Base-by-base conservation (phyloP, 495 filamentous ascomycete species). In the Oleoguttula mirabilis region DNA sequence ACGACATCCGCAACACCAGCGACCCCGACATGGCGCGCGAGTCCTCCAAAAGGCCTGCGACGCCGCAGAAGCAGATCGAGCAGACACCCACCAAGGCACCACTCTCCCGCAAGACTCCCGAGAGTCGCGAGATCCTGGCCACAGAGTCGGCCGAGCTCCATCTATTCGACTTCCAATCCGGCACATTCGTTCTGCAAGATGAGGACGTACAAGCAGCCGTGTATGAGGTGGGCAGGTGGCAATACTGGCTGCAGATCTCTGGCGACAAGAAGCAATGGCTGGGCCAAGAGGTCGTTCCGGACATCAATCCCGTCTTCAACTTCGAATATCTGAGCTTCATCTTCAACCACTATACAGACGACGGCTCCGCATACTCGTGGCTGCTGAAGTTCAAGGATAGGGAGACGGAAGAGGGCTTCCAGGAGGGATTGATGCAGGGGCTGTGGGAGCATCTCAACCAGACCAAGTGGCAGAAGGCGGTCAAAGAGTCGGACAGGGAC, bases 251-350 rank as follows among this genome's bases (percentile, higher is more conserved):
- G 27, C 84, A 94, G 51, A 84, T 98, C 36, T 72, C 70, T 32
- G 82, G 84, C 48, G 61, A 67, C 19, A 77, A 87, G 14, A 77
- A 73, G 45, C 79, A 88, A 30, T 95, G 90, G 90, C 68, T 98
- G 6, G 88, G 87, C 17, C 84, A 92, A 51, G 72, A 76, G 15
- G 76, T 98, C 14, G 66, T 83, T 20, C 77, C 80, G 4, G 92
- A 96, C 51, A 82, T 96, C 56, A 98, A 98, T 55, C 92, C 90
- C 0, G 90, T 98, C 24, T 98, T 98, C 70, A 96, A 95, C 65
- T 96, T 94, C 48, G 90, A 96, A 62, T 95, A 84, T 50, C 68
- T 94, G 15, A 95, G 90, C 2, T 95, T 96, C 63, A 95, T 98
- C 57, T 98, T 98, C 71, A 96, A 96, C 56, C 85, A 94, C 55